A percentile compares a stretch with the other conserved stretches of the same genome.
Evolutionary conservation across 1,284 basidiomycete genomes (phyloP).

Genomic region (Sporisorium scitamineum): DNA sequence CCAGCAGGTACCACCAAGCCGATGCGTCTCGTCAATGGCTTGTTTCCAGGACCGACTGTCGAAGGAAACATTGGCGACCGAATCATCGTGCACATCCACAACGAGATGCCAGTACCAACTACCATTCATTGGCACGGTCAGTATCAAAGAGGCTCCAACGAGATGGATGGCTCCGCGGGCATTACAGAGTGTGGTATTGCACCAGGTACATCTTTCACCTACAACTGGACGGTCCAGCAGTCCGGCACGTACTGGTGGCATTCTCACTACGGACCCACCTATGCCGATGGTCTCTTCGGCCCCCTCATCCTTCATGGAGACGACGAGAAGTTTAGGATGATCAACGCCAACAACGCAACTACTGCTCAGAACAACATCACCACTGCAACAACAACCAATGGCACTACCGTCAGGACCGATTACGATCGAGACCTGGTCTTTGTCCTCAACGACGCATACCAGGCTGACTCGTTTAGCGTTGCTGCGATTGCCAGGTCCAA

Average conservation of each 20-base stretch:
- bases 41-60: constrained; percentile 54
- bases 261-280: constrained; percentile 59
- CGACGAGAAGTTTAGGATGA: constrained; percentile 53
- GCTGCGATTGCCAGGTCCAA: constrained; percentile 48
- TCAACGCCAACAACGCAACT: constrained; percentile 21
- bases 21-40: constrained; percentile 58
- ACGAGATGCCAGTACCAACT: constrained; percentile 45
- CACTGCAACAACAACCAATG: constrained; percentile 23
- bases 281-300: constrained; percentile 62
- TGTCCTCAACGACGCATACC: constrained; percentile 58
- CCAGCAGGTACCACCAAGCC: constrained; percentile 55
- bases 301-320: constrained; percentile 68
- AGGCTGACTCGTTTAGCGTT: constrained; percentile 55
- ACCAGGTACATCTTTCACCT: constrained; percentile 47
- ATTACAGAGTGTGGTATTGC: constrained; percentile 67
- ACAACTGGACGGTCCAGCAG: constrained; percentile 61
- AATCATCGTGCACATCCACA: constrained; percentile 56
- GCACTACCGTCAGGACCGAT: constrained; percentile 32
- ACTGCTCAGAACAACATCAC: constrained; percentile 6
- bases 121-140: constrained; percentile 66
- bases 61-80: constrained; percentile 61
- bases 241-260: constrained; percentile 72
- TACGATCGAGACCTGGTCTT: constrained; percentile 63
- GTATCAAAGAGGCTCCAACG: constrained; percentile 56
- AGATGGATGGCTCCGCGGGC: constrained; percentile 58